Evolutionary conservation across 23 red algal species (phyloP), one percentile per base, ranked within the genome.

Genomic region (Gracilaria vermiculophylla): DNA sequence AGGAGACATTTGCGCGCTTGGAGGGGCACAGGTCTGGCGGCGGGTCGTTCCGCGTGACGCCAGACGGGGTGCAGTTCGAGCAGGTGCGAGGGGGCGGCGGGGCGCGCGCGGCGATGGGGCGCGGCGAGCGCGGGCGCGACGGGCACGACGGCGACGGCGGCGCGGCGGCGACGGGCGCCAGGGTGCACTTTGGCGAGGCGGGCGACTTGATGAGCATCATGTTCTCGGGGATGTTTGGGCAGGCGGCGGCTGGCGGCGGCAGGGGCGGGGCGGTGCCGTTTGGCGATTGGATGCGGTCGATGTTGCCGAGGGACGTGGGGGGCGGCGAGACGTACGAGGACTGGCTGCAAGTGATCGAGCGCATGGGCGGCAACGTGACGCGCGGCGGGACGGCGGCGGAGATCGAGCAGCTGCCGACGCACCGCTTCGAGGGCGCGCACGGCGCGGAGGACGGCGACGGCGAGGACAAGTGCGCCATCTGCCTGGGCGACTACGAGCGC

Each of bases 381-480:
- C 85, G 85, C 36, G 69, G 70, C 20, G 85, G 41, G 13, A 66
- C 31, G 3, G 71, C 77, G 5, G 20, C 40, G 47, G 85, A 89
- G 33, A 89, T 89, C 6, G 45, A 25, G 2, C 23, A 39, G 7
- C 53, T 89, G 20, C 70, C 70, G 19, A 69, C 85, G 36, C 54
- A 94, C 6, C 0, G 19, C 41, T 77, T 83, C 47, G 58, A 86
- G 56, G 31, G 27, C 13, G 39, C 21, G n/a, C 21, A 27, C 11
- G 50, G 44, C 27, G 27, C 31, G 19, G 52, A 50, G 20, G 78
- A 17, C 29, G 51, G 28, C 77, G 94, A 76, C 20, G 85, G 74
- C 34, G 62, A 40, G 50, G 62, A 94, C n/a, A 88, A 88, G 42
- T 98, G 95, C 62, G 77, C 91, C 72, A 88, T 98, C 16, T 98